phyloP scores from a whole-genome alignment of 176 grass and related monocot genomes.

The Panicum miliaceum region DNA sequence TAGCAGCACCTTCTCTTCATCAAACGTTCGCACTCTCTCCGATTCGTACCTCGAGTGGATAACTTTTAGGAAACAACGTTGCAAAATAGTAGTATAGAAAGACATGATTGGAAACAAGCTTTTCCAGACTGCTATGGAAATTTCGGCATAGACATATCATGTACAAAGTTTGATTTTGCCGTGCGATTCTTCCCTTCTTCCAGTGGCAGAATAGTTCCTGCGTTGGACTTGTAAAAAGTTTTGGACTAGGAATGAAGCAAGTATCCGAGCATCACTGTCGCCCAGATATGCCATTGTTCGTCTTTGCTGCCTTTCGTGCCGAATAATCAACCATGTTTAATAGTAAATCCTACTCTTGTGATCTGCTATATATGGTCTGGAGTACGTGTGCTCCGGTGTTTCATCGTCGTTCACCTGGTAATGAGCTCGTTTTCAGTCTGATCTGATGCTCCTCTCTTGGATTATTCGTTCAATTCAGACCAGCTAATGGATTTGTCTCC shows the following conservation, averaged over 20 bases:
- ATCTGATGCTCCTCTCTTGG: background rate
- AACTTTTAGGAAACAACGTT: background rate
- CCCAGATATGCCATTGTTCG: conserved; percentile 3
- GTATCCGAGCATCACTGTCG: background rate
- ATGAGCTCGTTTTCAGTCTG: background rate
- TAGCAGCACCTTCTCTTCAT: no score
- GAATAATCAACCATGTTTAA: background rate
- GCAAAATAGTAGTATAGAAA: background rate
- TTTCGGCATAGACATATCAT: background rate
- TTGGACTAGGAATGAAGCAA: conserved; percentile 21
- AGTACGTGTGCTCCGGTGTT: background rate
- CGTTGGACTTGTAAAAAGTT: background rate
- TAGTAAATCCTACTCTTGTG: background rate
- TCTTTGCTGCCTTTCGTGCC: background rate
- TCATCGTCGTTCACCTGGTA: background rate
- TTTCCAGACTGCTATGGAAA: background rate
- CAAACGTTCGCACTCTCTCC: no score
- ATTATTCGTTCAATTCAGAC: no score
- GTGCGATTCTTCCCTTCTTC: background rate
- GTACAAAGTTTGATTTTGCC: background rate
- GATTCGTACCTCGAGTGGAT: no score
- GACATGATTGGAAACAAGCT: background rate
- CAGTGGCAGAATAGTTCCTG: background rate
- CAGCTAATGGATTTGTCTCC: no score
- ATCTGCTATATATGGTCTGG: background rate